Evolutionary conservation across 768 basidiomycete species (phyloP).

Genomic region (Gymnopilus dilepis): DNA sequence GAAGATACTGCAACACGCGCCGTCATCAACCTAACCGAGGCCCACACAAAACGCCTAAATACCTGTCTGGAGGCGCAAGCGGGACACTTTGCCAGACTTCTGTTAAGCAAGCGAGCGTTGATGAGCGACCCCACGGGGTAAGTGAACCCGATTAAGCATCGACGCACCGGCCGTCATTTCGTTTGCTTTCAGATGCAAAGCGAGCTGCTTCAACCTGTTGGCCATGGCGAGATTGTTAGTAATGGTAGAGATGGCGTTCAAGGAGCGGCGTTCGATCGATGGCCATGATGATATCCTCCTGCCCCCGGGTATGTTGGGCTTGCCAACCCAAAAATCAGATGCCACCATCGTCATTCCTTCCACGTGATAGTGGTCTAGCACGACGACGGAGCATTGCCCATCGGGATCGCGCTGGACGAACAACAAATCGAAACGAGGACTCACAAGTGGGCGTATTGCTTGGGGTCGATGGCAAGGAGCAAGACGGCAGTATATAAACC

Average conservation of each 20-base stretch:
- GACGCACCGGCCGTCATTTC: conserved; percentile 62
- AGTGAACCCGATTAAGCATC: conserved; percentile 10
- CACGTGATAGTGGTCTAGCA: conserved; percentile 25
- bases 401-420: background rate
- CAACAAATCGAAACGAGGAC: background rate
- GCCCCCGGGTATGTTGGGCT: background rate
- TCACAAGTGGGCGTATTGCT: conserved; percentile 2
- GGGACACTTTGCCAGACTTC: conserved; percentile 80
- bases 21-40: background rate
- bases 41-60: background rate
- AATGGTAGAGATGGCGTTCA: conserved; percentile 2
- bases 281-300: background rate
- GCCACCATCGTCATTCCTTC: conserved; percentile 18
- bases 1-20: conserved; percentile 69
- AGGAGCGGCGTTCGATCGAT: background rate
- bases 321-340: conserved; percentile 24
- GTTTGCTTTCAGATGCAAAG: conserved; percentile 52
- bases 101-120: conserved; percentile 32
- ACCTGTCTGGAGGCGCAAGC: conserved; percentile 88
- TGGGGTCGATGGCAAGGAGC: background rate
- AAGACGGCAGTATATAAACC: conserved; percentile 18
- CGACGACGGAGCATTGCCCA: conserved; percentile 2
- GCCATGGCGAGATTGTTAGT: conserved; percentile 46
- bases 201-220: conserved; percentile 63
- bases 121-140: conserved; percentile 22